Evolutionary conservation across 106 monocot genomes (phyloP), one percentile per base, ranked within the genome.

Genomic region (Allium sativum): DNA sequence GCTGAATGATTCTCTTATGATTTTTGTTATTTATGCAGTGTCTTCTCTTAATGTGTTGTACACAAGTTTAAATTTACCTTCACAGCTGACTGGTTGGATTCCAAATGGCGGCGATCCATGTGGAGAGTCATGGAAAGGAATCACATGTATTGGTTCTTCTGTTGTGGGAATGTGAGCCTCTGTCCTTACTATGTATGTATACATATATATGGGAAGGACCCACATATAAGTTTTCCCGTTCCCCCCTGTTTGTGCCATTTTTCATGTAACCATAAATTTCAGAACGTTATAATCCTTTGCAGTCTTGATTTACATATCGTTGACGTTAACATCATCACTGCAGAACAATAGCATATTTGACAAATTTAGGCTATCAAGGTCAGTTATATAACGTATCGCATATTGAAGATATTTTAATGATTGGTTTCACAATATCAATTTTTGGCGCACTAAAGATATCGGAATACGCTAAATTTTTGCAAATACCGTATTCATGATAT

Each of bases 31-130:
- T 45, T 47, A n/a, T 67, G 69, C 78, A 79, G 78, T 61, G 59
- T 79, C 78, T n/a, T 64, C 69, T 60, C 78, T 79, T 65, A 79
- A 65, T 73, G 73, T 73, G 16, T 48, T 79, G 53, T 79, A 70
- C 55, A 59, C 13, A 16, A 65, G 65, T 42, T 18, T 79, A 55
- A 73, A 70, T 46, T 79, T 65, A n/a, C 52, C 78, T 42, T 9
- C 18, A 41, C 78, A 74, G 65, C 53, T 79, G 13, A 79, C 64
- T 6, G 78, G 78, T 14, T 79, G 78, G 78, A 73, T 45, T 20
- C n/a, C 58, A 17, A 79, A 44, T n/a, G 73, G 78, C 16, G 69
- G 65, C 16, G 78, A 79, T 57, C 78, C 78, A 14, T 79, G 78
- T 55, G 68, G 69, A n/a, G 58, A 70, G 44, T 69, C 69, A 55